Evolutionary conservation across 805 yeast genomes (phyloP), one percentile per base, ranked within the genome.

Genomic region (Grigorovia transvaalensis): DNA sequence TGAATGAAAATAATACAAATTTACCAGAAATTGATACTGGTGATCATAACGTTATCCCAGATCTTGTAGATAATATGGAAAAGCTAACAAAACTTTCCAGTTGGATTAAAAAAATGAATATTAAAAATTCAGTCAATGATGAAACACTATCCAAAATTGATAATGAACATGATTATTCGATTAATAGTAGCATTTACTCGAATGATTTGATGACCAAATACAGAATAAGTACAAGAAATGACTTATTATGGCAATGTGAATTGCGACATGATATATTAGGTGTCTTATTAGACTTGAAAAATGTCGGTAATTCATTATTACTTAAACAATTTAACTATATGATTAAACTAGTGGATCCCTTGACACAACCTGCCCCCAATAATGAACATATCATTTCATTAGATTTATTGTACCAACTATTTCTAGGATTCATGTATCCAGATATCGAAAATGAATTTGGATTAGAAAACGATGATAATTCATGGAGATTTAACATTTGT

Each of bases 331-430:
- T 63, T 49, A 53, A 55, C 6, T 56, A 67, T 0, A 50, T 77
- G 2, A 63, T 75, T 1, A 60, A 71, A 0, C 56, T 79, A 47
- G 71, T 72, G 8, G 90, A 85, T 62, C 88, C 89, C 2, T 71
- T 75, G 57, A 81, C 89, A 0, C 88, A 83, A 57, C 89, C 93
- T 0, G 74, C 76, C 29, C 85, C 82, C 44, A 74, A 73, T 23
- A 84, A 80, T 51, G 64, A 68, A 12, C 67, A 71, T 50, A 68
- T 81, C 1, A 68, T 82, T 17, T 82, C 88, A 9, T 63, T 82
- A 7, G 81, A 80, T 54, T 61, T 74, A n/a, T 59, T 82, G 12
- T 74, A 83, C 18, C 78, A 78, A 54, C 56, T 80, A 47, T 66
- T 79, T 23, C 63, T 81, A 9, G 78, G 79, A 0, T 63, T 79